Evolutionary conservation across 2,329 filamentous ascomycete genomes (phyloP).

Genomic region (Pestalotiopsis sp.): DNA sequence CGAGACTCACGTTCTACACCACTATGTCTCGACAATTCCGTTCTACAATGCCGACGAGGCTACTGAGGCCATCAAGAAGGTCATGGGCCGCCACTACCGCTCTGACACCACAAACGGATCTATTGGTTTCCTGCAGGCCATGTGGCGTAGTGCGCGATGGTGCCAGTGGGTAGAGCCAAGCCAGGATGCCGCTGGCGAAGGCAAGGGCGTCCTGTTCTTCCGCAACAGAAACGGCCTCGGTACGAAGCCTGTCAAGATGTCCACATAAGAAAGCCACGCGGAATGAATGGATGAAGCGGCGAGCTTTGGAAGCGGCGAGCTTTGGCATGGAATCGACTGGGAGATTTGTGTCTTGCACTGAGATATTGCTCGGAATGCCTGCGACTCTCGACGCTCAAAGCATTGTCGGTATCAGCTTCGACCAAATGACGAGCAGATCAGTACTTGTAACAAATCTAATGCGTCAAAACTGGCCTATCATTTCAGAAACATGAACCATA

Average conservation of each 20-base stretch:
- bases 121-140: conserved; percentile 78
- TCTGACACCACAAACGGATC: conserved; percentile 76
- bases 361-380: too few species aligned
- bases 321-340: background rate
- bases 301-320: background rate
- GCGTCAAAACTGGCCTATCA: too few species aligned
- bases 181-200: conserved; percentile 76
- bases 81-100: conserved; percentile 97
- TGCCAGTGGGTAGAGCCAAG: conserved; percentile 99
- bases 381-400: too few species aligned
- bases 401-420: too few species aligned
- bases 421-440: too few species aligned
- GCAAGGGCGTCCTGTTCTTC: conserved; percentile 89
- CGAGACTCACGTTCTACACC: conserved; percentile 96
- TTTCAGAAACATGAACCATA: too few species aligned
- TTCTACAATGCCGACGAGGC: conserved; percentile 98
- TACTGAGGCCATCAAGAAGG: conserved; percentile 86
- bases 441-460: too few species aligned
- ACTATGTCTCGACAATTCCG: conserved; percentile 94
- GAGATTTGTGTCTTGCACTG: too few species aligned
- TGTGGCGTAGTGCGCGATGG: conserved; percentile 80
- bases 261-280: background rate
- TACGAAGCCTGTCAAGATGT: conserved; percentile 43
- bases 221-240: conserved; percentile 91
- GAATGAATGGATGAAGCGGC: background rate